Evolutionary conservation across 2,329 filamentous ascomycete species (phyloP), one percentile per base, ranked within the genome.

Genomic region (Alternaria metachromatica): DNA sequence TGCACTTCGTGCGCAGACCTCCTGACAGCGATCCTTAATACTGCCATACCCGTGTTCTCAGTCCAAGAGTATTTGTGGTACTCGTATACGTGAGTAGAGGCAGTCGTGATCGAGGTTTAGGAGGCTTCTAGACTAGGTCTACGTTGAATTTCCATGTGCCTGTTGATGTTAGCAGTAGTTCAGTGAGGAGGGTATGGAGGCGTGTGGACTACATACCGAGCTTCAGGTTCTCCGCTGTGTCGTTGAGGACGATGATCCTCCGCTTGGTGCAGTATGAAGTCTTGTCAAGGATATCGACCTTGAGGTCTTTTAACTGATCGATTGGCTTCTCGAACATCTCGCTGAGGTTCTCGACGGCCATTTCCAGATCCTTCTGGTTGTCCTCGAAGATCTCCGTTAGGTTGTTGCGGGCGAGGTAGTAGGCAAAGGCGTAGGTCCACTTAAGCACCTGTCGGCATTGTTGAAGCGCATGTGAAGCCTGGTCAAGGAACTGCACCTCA

Each of bases 241-340:
- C 93, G 59, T 94, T 93, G 20, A 99, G 85, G 10, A 99, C 80
- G 68, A 98, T 97, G 23, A 97, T 87, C 48, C 96, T 88, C 58
- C 96, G 88, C 81, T 96, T 95, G 80, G 92, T 97, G 83, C 96
- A 99, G 80, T 99, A 99, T 0, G 94, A 89, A 5, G 95, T 99
- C 86, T 97, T 98, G 81, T 99, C 95, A 89, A 99, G 92, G 76
- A 99, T 99, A 69, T 97, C 95, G 7, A 97, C 93, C 83, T 97
- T 98, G 63, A 97, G 85, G 49, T 91, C 88, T 5, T 93, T 88
- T 18, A 99, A 84, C 73, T 97, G 94, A 44, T 89, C 84, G n/a
- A 95, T 93, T 0, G 94, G 93, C 84, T 97, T 97, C 86, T 99
- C 96, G 71, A 99, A 99, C 93, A 99, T 97, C 81, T 97, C 94